Base-by-base conservation (phyloP, 2,329 filamentous ascomycete species). In the Ploettnerulaceae sp. region DNA sequence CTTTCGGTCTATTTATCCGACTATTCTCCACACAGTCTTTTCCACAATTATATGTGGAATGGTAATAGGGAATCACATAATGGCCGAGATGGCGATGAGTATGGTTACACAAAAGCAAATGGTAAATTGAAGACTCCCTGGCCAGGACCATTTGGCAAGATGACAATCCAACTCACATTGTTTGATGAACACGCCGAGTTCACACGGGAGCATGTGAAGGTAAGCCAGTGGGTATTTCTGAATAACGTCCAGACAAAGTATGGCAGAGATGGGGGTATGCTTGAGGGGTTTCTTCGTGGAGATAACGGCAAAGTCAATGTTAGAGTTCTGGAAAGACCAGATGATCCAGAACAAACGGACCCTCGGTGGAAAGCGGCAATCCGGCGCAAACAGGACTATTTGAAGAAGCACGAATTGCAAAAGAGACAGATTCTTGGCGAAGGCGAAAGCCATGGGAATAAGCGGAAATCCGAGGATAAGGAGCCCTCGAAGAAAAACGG, bases 1-100 rank as follows among this genome's bases (percentile, higher is more conserved):
- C 75, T 67, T 47, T 77, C 79, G 4, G 54, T 95, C 0, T 89
- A 89, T 70, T 69, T 95, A 14, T 85, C 86, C 0, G 90, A 96
- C 65, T 95, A 90, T 64, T 94, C 89, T 0, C 68, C 77, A 40
- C 88, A 96, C 58, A 60, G 71, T 0, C 49, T 59, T 1, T 81
- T 96, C 48, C 82, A 74, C 54, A 56, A 54, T 54, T 65, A 68
- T 38, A 57, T 60, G 8, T 65, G 58, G 48, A 60, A 62, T 18
- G 58, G 52, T 15, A 43, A 56, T 12, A 55, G 63, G 1, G 62
- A 63, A 5, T 56, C 55, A 3, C 44, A 56, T 5, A 63, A 52
- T 3, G 61, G 63, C 4, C 66, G 65, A 31, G 73, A 79, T 36
- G 76, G 75, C 3, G 78, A 84, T 55, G 64, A 69, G 0, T 77